Base-by-base conservation (phyloP, 345 rosid genomes). In the Linum lewisii region DNA sequence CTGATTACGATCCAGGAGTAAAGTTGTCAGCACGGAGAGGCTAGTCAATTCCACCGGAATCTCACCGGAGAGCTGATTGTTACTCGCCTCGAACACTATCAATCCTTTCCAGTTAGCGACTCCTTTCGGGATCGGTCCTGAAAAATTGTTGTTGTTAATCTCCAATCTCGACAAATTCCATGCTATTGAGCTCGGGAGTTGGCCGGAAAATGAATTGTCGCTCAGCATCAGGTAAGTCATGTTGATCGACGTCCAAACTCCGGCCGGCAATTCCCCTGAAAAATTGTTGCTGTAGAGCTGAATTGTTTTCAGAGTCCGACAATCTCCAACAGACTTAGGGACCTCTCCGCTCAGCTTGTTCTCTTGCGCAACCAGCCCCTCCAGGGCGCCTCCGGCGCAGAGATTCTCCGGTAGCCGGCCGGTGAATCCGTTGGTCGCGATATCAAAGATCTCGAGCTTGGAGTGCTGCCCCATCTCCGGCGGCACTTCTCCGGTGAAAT, bases 111-210 rank as follows among this genome's bases (percentile, higher is more conserved):
- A 89, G 44, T 77, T 62, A 21, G 75, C 77, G 20, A 81, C 67
- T 7, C 25, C 72, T 11, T 18, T 34, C 1, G 94, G 99, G 63
- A 93, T 83, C 65, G 71, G 77, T 37, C 99, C 99, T 0, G 86
- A 82, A 65, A 93, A 86, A 16, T 18, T 32, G 66, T 93, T 93
- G 82, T 83, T 70, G 56, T 77, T 79, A 14, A 89, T 75, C 62
- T 93, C 94, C 51, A 89, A 61, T 44, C 91, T 79, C 1, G 91
- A 59, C 59, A 93, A 36, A 72, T 89, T 86, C 94, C 80, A 63
- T 11, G 89, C 86, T 29, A 80, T 22, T 2, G 51, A 59, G 65
- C 69, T 72, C 2, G 99, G 91, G 62, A 88, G 79, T 13, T 22
- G 60, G 6, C 99, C 99, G 14, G 88, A 83, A 68, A 89, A 76